Conservation (phyloP, 2,329 filamentous ascomycete species). For the Cladobotryum protrusum region DNA sequence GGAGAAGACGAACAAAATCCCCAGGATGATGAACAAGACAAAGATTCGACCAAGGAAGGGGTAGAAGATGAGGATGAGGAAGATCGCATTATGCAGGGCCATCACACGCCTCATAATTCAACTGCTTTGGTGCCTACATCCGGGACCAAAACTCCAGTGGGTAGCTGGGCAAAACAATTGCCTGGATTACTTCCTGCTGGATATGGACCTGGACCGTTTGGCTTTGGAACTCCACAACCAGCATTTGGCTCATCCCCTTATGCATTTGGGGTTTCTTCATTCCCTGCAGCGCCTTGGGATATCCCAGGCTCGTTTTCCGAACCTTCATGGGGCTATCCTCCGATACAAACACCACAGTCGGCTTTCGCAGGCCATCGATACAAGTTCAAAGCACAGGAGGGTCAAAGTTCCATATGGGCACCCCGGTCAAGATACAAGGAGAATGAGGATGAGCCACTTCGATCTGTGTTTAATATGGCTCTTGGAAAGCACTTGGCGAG, state of each 20-base stretch:
- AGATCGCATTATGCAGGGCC: constrained; percentile 11
- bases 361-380: constrained; percentile 21
- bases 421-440: constrained; percentile 18
- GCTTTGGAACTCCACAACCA: constrained; percentile 8
- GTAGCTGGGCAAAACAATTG: not conserved
- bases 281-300: constrained; percentile 11
- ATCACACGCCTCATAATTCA: constrained; percentile 1
- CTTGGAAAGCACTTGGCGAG: constrained; percentile 5
- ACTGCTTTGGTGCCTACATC: constrained; percentile 11
- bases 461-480: constrained; percentile 1
- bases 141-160: not conserved
- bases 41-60: constrained; percentile 9
- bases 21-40: constrained; percentile 9
- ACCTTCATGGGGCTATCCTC: constrained; percentile 8
- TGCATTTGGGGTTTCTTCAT: constrained; percentile 14
- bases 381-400: constrained; percentile 25
- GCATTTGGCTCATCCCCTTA: constrained; percentile 17
- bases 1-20: constrained; percentile 11
- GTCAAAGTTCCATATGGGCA: constrained; percentile 30
- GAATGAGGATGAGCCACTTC: constrained; percentile 11
- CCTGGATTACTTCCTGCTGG: constrained; percentile 9
- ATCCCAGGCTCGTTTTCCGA: constrained; percentile 5
- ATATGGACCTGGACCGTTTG: constrained; percentile 7
- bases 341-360: not conserved
- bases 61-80: constrained; percentile 7